Conservation (phyloP, 805 yeast genomes). For the Candida maris region DNA sequence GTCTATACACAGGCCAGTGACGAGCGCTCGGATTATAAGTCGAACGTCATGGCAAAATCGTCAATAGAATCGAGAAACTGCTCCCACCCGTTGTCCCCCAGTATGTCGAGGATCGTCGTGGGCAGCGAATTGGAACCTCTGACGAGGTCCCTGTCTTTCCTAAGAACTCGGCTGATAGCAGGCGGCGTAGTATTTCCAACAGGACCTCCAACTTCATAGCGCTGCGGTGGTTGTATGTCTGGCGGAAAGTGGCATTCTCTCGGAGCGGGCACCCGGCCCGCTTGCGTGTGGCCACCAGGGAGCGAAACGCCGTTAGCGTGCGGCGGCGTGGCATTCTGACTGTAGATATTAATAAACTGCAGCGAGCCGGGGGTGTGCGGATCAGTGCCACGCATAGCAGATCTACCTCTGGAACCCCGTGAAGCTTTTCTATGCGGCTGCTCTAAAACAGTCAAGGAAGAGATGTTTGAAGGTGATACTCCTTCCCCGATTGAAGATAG, state of each 20-base stretch:
- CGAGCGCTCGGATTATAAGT: slow-evolving; percentile 13
- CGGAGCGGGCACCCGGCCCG: background rate
- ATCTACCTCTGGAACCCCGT: no score
- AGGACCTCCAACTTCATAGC: background rate
- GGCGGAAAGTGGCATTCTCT: background rate
- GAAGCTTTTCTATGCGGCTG: background rate
- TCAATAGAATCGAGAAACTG: slow-evolving; percentile 27
- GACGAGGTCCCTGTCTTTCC: background rate
- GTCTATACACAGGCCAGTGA: no score
- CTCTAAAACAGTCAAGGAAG: background rate
- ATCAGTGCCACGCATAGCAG: no score
- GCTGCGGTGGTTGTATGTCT: no score
- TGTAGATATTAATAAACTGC: background rate
- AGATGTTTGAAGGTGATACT: background rate
- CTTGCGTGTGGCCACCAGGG: background rate
- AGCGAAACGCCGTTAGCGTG: background rate
- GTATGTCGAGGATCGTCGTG: slow-evolving; percentile 25
- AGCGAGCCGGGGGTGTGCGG: background rate
- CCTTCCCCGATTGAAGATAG: background rate
- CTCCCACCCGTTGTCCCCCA: slow-evolving; percentile 32
- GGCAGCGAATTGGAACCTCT: slow-evolving; percentile 16
- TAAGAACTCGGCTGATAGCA: background rate
- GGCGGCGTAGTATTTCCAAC: background rate
- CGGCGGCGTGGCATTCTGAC: background rate
- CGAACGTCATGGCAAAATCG: slow-evolving; percentile 23